A percentile compares a stretch with the other conserved stretches of the same genome.
phyloP scores from a whole-genome alignment of 306 rosid genomes.

The Dicorynia guianensis region DNA sequence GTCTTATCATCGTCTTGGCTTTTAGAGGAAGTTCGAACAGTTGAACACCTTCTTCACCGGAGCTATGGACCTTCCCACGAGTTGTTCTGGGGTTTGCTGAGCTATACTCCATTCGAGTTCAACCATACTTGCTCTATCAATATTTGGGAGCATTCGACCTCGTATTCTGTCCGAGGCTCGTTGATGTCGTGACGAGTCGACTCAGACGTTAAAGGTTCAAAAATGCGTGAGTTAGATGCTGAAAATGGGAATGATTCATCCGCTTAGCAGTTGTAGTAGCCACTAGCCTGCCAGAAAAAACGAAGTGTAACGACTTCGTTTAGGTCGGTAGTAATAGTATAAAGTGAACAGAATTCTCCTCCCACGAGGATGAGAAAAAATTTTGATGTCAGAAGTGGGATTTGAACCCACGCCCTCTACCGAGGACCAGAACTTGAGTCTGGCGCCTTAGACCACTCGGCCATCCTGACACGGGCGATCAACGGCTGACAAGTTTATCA shows the following conservation, averaged over 20 bases:
- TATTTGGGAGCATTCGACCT: slow-evolving; percentile 5
- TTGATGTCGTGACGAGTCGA: slow-evolving; percentile 46
- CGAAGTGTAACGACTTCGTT: no score
- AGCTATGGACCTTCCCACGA: slow-evolving; percentile 79
- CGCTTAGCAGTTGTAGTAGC: not conserved
- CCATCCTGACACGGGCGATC: slow-evolving; percentile 48
- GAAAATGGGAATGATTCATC: not conserved
- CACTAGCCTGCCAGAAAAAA: no score
- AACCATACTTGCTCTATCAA: not conserved
- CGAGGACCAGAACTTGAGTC: slow-evolving; percentile 49
- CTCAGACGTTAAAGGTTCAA: not conserved
- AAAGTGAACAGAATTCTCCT: slow-evolving; percentile 7
- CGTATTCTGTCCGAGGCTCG: slow-evolving; percentile 35
- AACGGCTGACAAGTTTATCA: no score
- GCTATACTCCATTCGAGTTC: slow-evolving; percentile 21
- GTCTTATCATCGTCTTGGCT: slow-evolving; percentile 34
- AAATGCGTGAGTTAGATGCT: not conserved
- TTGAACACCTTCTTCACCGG: slow-evolving; percentile 73
- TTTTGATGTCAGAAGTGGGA: slow-evolving; percentile 48
- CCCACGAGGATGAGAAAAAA: no score
- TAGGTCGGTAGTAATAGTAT: not conserved
- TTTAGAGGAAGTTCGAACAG: slow-evolving; percentile 47
- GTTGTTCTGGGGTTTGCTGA: slow-evolving; percentile 62
- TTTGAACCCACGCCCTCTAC: slow-evolving; percentile 48
- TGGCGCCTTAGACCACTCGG: slow-evolving; percentile 52